Evolutionary conservation across 352 stramenopile species (phyloP), one percentile per base, ranked within the genome.

Genomic region (Aphanomyces cochlioides): DNA sequence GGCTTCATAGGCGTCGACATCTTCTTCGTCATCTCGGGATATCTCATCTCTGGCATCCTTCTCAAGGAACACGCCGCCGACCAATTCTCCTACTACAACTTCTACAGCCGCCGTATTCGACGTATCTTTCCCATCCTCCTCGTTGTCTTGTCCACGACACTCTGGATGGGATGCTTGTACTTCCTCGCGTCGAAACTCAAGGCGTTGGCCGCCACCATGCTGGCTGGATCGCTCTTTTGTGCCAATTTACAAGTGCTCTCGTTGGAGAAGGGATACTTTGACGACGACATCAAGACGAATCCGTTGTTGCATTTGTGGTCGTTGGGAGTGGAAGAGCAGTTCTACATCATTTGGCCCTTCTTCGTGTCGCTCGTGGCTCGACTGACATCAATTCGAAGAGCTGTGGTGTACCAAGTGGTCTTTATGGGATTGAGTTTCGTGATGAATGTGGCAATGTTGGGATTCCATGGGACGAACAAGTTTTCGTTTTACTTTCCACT

Each of bases 341-440:
- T 68, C 45, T 72, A 72, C 58, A 72, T 72, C 21, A 8, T 72
- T 68, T 72, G 67, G 67, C 67, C 67, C 10, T 58, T 72, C 39
- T 17, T 72, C 5, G 45, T 58, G 15, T 47, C 56, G 36, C 7
- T 72, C 10, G 7, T 72, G 7, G n/a, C 39, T 4, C 13, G 7
- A 3, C 37, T 45, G 12, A 2, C 28, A 2, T 17, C 38, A 1
- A 1, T 58, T 21, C 53, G 59, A n/a, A 19, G 17, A 6, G 67
- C 56, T 17, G 5, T 72, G 15, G 13, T 21, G 7, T 5, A 2
- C 12, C 67, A 68, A 41, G 12, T 72, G 45, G 39, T 59, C 13
- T 8, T 72, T 7, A 19, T 41, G 5, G 54, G 4, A 37, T n/a
- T 28, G 17, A 61, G 56, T 38, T 72, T 72, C 43, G 17, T 19